Base-by-base conservation (phyloP, 805 yeast genomes). In the Lipomyces starkeyi region DNA sequence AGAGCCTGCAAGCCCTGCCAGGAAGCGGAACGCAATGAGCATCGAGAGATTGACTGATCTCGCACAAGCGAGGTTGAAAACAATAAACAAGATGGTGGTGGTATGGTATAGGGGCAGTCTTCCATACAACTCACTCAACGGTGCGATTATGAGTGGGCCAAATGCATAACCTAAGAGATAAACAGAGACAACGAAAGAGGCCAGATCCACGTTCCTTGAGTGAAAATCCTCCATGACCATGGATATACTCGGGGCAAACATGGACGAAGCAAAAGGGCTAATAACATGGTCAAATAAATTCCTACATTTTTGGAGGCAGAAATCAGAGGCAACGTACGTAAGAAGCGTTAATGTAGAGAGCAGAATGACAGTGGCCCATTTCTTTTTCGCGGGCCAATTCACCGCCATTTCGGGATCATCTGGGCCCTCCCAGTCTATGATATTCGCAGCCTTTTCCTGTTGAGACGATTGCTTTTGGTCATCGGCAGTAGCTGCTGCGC, bases 1-100 rank as follows among this genome's bases (percentile, higher is more conserved):
- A 64, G 89, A 84, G 9, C 90, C 91, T 58, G 87, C 85, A 47
- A 88, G 83, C 0, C 97, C 97, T 29, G 89, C 82, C 74, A 92
- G 85, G 76, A 90, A 91, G 73, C 97, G 80, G 59, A 90, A 80
- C 2, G 91, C 88, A 62, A 91, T 79, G 49, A 90, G 82, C 66
- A 86, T 82, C 1, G 82, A 81, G 52, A 85, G 74, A 73, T 84
- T 85, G 76, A 85, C 83, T 13, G 80, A 72, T 61, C 55, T 54
- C 35, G 71, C 67, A 43, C 69, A 66, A 27, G 67, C 69, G 35
- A 65, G 20, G 55, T 81, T 80, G 34, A 81, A 79, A 59, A 84
- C 70, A 74, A 83, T 77, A 32, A 85, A 78, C 35, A 60, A 29
- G 13, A 71, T n/a, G 43, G 56, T 55, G 3, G 86, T 86, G 82